Evolutionary conservation across 768 basidiomycete species (phyloP), one percentile per base, ranked within the genome.

Genomic region (Psilocybe subaeruginosa): DNA sequence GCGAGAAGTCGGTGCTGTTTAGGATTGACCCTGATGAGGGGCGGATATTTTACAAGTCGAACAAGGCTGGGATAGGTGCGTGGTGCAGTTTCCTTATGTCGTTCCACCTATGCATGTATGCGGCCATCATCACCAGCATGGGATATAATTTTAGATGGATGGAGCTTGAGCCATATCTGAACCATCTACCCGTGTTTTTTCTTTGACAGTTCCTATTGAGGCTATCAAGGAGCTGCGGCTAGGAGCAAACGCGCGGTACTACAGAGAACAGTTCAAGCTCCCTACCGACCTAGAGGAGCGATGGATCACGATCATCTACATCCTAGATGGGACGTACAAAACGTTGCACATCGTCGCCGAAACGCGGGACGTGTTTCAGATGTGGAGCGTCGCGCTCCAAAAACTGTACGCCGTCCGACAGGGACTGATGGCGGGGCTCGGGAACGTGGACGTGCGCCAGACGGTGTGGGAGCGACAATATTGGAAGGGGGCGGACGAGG

Each of bases 281-380:
- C 77, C 90, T 0, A 74, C 79, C 51, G 83, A 86, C 54, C 81
- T 82, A 59, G 88, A 91, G 66, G 77, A 83, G 41, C 81, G 88
- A 17, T 97, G 93, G 92, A 82, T 97, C 64, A 92, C 94, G 0
- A 81, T 97, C 73, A 86, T 95, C 63, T 95, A 96, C 68, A 85
- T 91, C 61, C 77, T 89, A 52, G 86, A 88, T 47, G 90, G 87
- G 11, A 80, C 78, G 23, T 93, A 92, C 80, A 96, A 96, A 77
- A 91, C 91, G 0, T 82, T 95, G 27, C 94, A 97, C 69, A 81
- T 96, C 62, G 82, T 96, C 56, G 90, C 95, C 2, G 81, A 87
- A 2, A 86, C 87, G 0, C 73, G 75, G 30, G 75, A 81, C 3
- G 67, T 71, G 2, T 79, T 81, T 58, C 63, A 76, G 14, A 83